Percentiles rank a stretch among this genome's conserved stretches.
Evolutionary conservation across 2,329 filamentous ascomycete genomes (phyloP).

Genomic region (Rachicladosporium sp.): DNA sequence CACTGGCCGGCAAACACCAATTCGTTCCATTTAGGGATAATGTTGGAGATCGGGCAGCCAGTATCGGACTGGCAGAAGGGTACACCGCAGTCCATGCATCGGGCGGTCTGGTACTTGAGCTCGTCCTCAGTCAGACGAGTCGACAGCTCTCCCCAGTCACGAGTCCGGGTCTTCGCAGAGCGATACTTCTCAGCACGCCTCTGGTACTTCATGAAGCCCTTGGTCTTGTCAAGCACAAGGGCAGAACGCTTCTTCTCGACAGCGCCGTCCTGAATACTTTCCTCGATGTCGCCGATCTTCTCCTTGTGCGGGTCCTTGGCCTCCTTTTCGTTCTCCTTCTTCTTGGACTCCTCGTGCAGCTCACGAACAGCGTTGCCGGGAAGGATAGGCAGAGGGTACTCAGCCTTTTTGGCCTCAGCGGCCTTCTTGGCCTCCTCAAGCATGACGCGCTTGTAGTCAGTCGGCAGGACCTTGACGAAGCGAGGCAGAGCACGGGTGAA

Average conservation of each 20-base stretch:
- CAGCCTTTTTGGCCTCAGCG: conserved; percentile 69
- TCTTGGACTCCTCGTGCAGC: conserved; percentile 44
- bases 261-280: conserved; percentile 72
- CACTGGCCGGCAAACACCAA: conserved; percentile 54
- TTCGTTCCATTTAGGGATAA: conserved; percentile 96
- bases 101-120: conserved; percentile 89
- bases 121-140: conserved; percentile 83
- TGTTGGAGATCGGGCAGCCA: conserved; percentile 91
- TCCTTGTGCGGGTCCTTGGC: conserved; percentile 34
- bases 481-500: conserved; percentile 82
- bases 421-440: conserved; percentile 75
- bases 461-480: conserved; percentile 86
- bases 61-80: conserved; percentile 96
- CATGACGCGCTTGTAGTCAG: conserved; percentile 91
- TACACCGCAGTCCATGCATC: conserved; percentile 98
- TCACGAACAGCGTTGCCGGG: conserved; percentile 50
- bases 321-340: conserved; percentile 40
- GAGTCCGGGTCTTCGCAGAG: conserved; percentile 66
- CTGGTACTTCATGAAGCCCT: conserved; percentile 94
- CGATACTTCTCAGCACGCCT: conserved; percentile 90
- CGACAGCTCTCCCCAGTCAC: conserved; percentile 88
- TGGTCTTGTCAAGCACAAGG: conserved; percentile 91
- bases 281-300: conserved; percentile 69
- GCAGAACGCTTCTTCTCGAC: conserved; percentile 83
- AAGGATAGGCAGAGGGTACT: conserved; percentile 69